Percentiles rank a stretch among this genome's conserved stretches.
phyloP scores from a whole-genome alignment of 768 basidiomycete genomes.

The Mrakia hoshinonis region DNA sequence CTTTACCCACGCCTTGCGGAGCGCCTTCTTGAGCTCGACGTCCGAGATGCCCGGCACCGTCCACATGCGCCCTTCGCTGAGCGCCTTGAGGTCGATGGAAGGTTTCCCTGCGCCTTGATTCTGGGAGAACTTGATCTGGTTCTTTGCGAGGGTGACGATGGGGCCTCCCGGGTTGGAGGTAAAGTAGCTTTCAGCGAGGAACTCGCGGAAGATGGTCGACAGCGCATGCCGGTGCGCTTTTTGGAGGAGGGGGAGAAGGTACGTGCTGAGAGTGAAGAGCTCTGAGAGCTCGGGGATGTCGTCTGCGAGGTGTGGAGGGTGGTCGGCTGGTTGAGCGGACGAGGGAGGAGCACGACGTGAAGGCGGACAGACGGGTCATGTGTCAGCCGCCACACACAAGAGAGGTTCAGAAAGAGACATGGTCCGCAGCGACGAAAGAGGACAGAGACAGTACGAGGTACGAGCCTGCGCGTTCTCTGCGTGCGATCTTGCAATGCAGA shows the following conservation, averaged over 20 bases:
- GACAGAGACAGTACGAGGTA: too few species aligned
- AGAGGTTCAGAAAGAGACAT: too few species aligned
- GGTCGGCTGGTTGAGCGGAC: not conserved
- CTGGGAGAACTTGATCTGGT: not conserved
- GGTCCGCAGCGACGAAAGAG: too few species aligned
- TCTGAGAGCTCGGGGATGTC: not conserved
- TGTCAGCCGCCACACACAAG: too few species aligned
- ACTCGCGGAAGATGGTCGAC: not conserved
- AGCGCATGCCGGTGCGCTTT: not conserved
- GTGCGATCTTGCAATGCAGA: too few species aligned
- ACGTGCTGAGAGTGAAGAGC: constrained; percentile 8
- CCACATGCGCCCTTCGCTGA: not conserved
- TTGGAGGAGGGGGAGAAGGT: constrained; percentile 8
- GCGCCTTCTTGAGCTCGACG: not conserved
- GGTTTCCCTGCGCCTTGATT: not conserved
- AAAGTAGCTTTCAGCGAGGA: constrained; percentile 4
- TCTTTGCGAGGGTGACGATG: not conserved
- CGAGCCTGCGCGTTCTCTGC: too few species aligned
- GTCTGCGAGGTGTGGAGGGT: not conserved
- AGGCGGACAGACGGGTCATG: not conserved
- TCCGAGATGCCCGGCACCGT: not conserved
- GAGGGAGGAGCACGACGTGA: not conserved
- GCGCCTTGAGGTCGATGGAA: not conserved
- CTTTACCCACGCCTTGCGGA: constrained; percentile 3
- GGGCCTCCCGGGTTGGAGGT: not conserved